These are phyloP conservation scores for Trichocladium uniseriatum DNA, from an alignment of 495 filamentous ascomycete species.

Conservation along the genomic window DNA sequence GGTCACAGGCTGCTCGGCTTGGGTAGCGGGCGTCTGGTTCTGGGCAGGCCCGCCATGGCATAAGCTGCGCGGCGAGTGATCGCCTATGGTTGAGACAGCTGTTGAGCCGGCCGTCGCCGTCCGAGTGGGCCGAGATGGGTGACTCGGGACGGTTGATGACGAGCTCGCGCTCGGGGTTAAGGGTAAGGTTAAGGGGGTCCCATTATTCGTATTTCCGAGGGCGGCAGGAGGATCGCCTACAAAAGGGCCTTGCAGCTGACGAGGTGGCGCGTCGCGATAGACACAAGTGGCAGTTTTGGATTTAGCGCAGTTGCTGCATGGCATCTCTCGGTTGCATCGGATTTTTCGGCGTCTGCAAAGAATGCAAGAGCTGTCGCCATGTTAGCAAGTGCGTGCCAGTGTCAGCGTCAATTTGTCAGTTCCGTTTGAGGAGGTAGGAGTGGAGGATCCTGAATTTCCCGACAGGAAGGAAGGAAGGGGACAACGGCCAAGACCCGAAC, in stretches of 20 bases:
- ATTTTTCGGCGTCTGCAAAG: slow-evolving; percentile 30
- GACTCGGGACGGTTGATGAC: neutral
- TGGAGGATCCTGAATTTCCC: too few relatives aligned
- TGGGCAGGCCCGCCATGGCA: too few relatives aligned
- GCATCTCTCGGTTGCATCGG: slow-evolving; percentile 27
- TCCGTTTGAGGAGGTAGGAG: too few relatives aligned
- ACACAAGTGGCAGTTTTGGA: slow-evolving; percentile 35
- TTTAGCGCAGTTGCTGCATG: slow-evolving; percentile 40
- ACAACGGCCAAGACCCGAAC: too few relatives aligned
- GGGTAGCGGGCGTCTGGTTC: neutral
- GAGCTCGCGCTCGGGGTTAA: slow-evolving; percentile 1
- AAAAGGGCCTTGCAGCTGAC: neutral
- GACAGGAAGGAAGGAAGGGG: too few relatives aligned
- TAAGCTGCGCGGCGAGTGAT: neutral
- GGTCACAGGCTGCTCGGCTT: neutral
- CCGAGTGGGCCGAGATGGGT: neutral
- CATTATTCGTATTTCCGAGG: too few relatives aligned
- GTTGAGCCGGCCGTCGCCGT: neutral
- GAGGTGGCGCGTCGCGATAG: slow-evolving; percentile 21
- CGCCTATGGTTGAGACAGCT: too few relatives aligned
- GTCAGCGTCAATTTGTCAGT: too few relatives aligned
- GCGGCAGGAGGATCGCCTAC: too few relatives aligned
- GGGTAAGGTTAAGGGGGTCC: too few relatives aligned
- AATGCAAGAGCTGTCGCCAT: slow-evolving; percentile 22
- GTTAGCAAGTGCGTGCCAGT: too few relatives aligned